phyloP scores from a whole-genome alignment of 441 rosid genomes.

The Arabidopsis hybrid region DNA sequence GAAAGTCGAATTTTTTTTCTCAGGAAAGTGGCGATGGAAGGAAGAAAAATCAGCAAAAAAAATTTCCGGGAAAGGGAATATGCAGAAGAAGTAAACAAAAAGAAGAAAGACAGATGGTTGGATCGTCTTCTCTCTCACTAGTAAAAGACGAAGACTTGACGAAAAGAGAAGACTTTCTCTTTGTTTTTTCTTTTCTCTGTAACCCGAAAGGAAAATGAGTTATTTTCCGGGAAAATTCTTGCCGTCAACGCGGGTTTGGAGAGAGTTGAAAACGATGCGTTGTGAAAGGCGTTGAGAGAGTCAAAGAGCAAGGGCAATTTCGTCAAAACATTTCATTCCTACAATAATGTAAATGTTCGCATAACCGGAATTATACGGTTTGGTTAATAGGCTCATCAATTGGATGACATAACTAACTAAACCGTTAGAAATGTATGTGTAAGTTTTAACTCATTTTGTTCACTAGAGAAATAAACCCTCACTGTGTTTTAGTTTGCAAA shows the following conservation, averaged over 20 bases:
- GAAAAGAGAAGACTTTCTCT: conserved; percentile 37
- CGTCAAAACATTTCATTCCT: neutral
- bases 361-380: conserved; percentile 35
- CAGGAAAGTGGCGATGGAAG: conserved; percentile 32
- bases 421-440: no score
- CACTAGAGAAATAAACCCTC: no score
- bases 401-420: no score
- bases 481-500: no score
- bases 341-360: neutral
- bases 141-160: conserved; percentile 35
- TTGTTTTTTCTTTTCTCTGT: conserved; percentile 4
- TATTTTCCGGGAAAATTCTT: conserved; percentile 45
- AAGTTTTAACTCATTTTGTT: no score
- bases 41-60: conserved; percentile 4
- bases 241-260: conserved; percentile 44
- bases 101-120: conserved; percentile 28
- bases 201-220: conserved; percentile 16
- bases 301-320: conserved; percentile 31
- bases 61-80: neutral
- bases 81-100: conserved; percentile 23
- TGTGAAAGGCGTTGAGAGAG: conserved; percentile 38
- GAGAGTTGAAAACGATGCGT: conserved; percentile 39
- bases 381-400: no score
- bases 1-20: conserved; percentile 16
- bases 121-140: conserved; percentile 32